Percentiles rank a stretch among this genome's conserved stretches.
These are phyloP conservation scores for Cucurbita argyrosperma DNA, from an alignment of 306 rosid genomes.

Conservation along the genomic window DNA sequence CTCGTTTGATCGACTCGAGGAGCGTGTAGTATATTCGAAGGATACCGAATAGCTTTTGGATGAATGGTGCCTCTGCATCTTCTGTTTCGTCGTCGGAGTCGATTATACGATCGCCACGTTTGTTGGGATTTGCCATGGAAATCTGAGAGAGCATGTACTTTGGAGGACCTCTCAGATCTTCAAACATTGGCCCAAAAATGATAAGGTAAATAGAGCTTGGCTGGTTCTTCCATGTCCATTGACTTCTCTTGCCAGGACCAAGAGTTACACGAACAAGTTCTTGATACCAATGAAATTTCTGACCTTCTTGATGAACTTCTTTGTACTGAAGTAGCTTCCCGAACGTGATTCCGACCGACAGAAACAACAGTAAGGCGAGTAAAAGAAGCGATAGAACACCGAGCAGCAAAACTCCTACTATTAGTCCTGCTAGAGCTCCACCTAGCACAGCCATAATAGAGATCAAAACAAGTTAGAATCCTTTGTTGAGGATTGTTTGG, in stretches of 20 bases:
- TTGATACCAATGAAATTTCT: conserved; percentile 66
- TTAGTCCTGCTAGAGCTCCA: conserved; percentile 32
- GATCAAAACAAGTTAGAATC: background rate
- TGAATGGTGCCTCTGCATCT: conserved; percentile 88
- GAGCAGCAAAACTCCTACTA: conserved; percentile 55
- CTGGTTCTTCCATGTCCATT: conserved; percentile 75
- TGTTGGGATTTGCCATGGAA: conserved; percentile 24
- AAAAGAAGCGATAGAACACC: conserved; percentile 26
- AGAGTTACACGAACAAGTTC: conserved; percentile 61
- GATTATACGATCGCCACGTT: conserved; percentile 41
- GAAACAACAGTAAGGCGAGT: conserved; percentile 59
- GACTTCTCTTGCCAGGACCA: conserved; percentile 92
- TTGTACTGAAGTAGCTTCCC: conserved; percentile 85
- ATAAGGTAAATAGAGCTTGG: conserved; percentile 29
- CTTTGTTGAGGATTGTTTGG: no score
- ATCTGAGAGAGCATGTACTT: conserved; percentile 92
- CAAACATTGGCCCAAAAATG: conserved; percentile 67
- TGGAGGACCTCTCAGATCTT: conserved; percentile 91
- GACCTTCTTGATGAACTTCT: conserved; percentile 80
- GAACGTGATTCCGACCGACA: conserved; percentile 68
- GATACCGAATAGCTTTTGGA: conserved; percentile 84
- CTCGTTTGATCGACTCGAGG: conserved; percentile 51
- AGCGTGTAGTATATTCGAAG: conserved; percentile 71
- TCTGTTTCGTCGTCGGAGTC: conserved; percentile 86
- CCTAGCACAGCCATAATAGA: conserved; percentile 29